Percentiles rank a stretch among this genome's conserved stretches.
These are phyloP conservation scores for Ogataea saltuana DNA, from an alignment of 805 yeast genomes.

Conservation along the genomic window DNA sequence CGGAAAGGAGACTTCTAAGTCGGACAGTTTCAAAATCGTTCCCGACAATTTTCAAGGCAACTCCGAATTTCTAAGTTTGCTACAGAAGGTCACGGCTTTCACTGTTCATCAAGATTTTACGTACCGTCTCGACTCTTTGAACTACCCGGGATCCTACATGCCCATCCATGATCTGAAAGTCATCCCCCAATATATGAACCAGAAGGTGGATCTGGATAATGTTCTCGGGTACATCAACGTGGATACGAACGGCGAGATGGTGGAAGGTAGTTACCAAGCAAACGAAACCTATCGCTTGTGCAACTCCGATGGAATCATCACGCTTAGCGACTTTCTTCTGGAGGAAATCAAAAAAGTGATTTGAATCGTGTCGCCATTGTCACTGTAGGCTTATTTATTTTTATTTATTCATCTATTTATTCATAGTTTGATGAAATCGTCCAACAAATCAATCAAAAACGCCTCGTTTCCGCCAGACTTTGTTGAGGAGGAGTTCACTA, in stretches of 20 bases:
- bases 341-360: constrained; percentile 37
- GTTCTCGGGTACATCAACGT: constrained; percentile 71
- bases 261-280: constrained; percentile 53
- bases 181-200: constrained; percentile 59
- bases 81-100: constrained; percentile 28
- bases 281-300: constrained; percentile 61
- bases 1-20: neutral
- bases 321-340: constrained; percentile 51
- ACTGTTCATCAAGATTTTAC: constrained; percentile 47
- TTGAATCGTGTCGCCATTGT: neutral
- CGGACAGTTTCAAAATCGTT: constrained; percentile 14
- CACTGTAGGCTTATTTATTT: neutral
- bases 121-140: constrained; percentile 56
- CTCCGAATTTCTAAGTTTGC: constrained; percentile 22
- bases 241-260: constrained; percentile 52
- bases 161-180: constrained; percentile 72
- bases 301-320: constrained; percentile 49
- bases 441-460: constrained; percentile 43
- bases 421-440: constrained; percentile 43
- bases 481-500: constrained; percentile 23
- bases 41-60: constrained; percentile 32
- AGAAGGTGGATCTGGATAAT: constrained; percentile 64
- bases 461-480: constrained; percentile 36
- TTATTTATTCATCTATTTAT: constrained; percentile 6
- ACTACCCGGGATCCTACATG: constrained; percentile 54